Conservation (phyloP, 305 asterid genomes). For the Fraxinus ornus region DNA sequence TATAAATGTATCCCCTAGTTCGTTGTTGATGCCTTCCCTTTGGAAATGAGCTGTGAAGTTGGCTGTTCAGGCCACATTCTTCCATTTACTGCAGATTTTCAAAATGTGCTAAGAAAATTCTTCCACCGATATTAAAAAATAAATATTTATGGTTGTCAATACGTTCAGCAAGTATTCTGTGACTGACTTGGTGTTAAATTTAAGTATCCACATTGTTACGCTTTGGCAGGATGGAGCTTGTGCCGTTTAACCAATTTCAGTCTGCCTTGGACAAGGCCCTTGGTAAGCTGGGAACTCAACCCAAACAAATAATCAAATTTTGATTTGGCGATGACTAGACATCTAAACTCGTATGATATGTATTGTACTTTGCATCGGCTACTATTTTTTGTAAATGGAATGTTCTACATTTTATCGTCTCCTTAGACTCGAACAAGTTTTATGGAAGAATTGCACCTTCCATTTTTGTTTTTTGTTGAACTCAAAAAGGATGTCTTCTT, state of each 20-base stretch:
- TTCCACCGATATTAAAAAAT: neutral
- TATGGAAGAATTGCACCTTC: neutral
- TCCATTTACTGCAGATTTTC: neutral
- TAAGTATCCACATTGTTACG: neutral
- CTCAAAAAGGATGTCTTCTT: neutral
- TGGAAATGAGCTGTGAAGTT: neutral
- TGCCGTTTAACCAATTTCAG: constrained; percentile 60
- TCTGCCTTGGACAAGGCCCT: constrained; percentile 74
- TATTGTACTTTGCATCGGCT: neutral
- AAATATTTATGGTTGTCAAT: neutral
- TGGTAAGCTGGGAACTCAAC: constrained; percentile 85
- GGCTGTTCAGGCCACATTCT: neutral
- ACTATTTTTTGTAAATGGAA: neutral
- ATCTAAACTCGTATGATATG: neutral
- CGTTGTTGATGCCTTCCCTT: neutral
- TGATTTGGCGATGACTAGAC: constrained; percentile 17
- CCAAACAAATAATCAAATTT: constrained; percentile 82
- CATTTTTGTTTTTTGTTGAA: neutral
- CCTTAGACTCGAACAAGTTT: neutral
- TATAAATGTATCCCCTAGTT: neutral
- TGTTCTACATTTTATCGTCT: neutral
- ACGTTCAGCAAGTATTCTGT: neutral
- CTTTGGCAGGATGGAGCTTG: constrained; percentile 74
- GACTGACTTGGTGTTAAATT: neutral
- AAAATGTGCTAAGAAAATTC: neutral